Evolutionary conservation across 768 basidiomycete genomes (phyloP), one percentile per base, ranked within the genome.

Genomic region (Mycena alexandri): DNA sequence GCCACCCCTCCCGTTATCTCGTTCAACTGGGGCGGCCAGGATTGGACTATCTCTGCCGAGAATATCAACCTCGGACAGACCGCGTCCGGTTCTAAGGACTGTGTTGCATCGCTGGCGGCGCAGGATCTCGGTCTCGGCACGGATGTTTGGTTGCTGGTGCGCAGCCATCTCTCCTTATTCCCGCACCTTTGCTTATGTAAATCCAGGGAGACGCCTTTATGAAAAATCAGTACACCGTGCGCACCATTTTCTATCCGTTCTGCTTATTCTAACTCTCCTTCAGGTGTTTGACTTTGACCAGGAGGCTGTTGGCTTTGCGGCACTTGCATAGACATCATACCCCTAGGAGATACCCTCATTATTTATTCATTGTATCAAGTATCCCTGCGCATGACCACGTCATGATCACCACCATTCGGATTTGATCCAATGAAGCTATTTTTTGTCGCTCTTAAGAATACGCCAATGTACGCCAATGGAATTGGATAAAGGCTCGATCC

Each of bases 21-120:
- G 5, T 76, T 86, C 71, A 75, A 73, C 24, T 82, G 82, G 72
- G 80, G 80, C 58, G 78, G 78, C 33, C 70, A 77, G 58, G 55
- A 72, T 1, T 84, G 77, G 73, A 36, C 80, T 25, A 88, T 89
- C 69, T 82, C 84, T 3, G 79, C 87, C 51, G 65, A 79, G 17
- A 75, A 44, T 43, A 73, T 77, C 61, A 86, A 87, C 24, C 63
- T 87, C 22, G 74, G 87, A 14, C 43, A 29, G 69, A 67, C 71
- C 54, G 80, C 78, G 59, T 61, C 85, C 60, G 89, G 88, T 19
- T 77, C 80, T 44, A 86, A 50, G 21, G 63, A 63, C 41, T 77
- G 91, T 72, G 74, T 82, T 0, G 85, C 88, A 24, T 87, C 87
- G 5, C 84, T 92, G 71, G 82, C 82, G 5, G 76, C 84, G 9